Conservation (phyloP, 2,329 filamentous ascomycete species). For the Sarocladium strictum region DNA sequence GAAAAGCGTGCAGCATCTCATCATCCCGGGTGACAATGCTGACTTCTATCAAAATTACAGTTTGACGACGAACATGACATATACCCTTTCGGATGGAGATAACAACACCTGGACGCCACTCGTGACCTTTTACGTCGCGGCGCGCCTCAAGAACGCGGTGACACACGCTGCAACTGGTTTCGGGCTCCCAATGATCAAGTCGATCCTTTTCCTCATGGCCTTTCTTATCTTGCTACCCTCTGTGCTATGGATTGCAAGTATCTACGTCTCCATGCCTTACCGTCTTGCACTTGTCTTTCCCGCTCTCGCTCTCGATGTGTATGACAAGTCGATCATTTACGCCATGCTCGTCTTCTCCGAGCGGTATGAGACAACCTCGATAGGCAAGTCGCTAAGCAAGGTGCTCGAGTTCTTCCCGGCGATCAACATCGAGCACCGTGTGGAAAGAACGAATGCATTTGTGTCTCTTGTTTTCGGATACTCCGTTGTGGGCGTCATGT, state of each 20-base stretch:
- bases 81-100: constrained; percentile 41
- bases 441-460: constrained; percentile 59
- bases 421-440: constrained; percentile 60
- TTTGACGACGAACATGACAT: constrained; percentile 57
- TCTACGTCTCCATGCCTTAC: constrained; percentile 48
- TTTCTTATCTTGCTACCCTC: constrained; percentile 39
- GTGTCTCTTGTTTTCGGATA: constrained; percentile 61
- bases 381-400: constrained; percentile 22
- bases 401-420: constrained; percentile 55
- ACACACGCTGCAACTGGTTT: constrained; percentile 41
- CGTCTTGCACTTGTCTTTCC: constrained; percentile 50
- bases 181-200: constrained; percentile 51
- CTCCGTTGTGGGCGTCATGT: constrained; percentile 55
- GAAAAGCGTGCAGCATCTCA: no score
- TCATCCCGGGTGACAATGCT: no score
- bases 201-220: constrained; percentile 45
- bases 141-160: constrained; percentile 45
- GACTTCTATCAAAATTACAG: no score
- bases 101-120: constrained; percentile 50
- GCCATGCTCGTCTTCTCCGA: constrained; percentile 27
- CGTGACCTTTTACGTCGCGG: constrained; percentile 54
- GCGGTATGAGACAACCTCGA: constrained; percentile 14
- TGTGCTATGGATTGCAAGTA: constrained; percentile 54
- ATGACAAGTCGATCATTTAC: constrained; percentile 37
- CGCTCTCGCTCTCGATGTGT: constrained; percentile 49